Conservation (phyloP, 805 yeast species). For the Saturnispora sanitii region DNA sequence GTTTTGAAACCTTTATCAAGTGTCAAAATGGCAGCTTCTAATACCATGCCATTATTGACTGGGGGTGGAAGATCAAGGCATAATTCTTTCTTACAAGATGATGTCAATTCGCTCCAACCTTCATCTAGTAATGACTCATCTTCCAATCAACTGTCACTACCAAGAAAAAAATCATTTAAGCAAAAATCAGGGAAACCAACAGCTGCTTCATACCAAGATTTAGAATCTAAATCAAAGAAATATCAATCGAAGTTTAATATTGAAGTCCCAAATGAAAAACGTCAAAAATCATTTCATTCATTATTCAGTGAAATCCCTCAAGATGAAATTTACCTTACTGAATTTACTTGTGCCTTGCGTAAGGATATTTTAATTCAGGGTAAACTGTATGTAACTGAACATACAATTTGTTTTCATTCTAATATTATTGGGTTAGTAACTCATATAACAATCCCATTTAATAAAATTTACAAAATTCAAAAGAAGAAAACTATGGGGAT, state of each 20-base stretch:
- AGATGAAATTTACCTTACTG: constrained; percentile 47
- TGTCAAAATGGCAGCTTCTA: too few relatives aligned
- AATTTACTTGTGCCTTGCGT: constrained; percentile 52
- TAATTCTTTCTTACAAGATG: background rate
- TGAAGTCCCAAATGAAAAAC: constrained; percentile 36
- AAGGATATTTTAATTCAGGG: constrained; percentile 66
- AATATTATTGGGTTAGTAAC: constrained; percentile 63
- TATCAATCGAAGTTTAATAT: constrained; percentile 17
- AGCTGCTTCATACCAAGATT: constrained; percentile 6
- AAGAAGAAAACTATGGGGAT: constrained; percentile 57
- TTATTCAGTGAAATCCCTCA: constrained; percentile 43
- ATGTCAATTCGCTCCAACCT: too few relatives aligned
- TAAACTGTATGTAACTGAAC: constrained; percentile 46
- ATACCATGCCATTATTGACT: background rate
- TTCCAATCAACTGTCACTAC: too few relatives aligned
- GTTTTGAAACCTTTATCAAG: background rate
- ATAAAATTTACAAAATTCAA: constrained; percentile 53
- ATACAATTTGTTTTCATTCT: constrained; percentile 52
- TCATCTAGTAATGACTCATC: too few relatives aligned
- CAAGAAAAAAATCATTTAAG: background rate
- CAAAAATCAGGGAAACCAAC: constrained; percentile 4
- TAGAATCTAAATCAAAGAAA: constrained; percentile 8
- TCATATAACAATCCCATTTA: constrained; percentile 44
- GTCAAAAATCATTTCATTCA: constrained; percentile 52
- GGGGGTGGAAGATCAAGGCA: background rate